Base-by-base conservation (phyloP, 2,329 filamentous ascomycete species). In the Cordyceps tenuipes region DNA sequence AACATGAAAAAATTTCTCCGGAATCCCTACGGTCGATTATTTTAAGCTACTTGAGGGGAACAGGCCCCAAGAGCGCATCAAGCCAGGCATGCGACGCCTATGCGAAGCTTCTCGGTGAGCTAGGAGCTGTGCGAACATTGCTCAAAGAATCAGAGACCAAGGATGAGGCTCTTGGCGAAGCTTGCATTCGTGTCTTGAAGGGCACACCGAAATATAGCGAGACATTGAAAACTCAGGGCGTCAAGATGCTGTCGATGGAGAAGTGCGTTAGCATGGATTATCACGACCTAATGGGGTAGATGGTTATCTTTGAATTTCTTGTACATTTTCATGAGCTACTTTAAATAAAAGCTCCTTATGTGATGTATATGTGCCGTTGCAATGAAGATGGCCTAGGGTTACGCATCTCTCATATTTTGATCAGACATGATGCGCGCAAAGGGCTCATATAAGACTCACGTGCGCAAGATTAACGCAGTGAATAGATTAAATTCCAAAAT, bases 91-190 rank as follows among this genome's bases (percentile, higher is more conserved):
- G 69, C 57, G 59, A 58, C 23, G 58, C 63, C 1, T 74, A 71
- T 61, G 64, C 73, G 36, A 47, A 48, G 31, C 62, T 71, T 5
- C 62, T 74, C 19, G 69, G 69, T 6, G 65, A 67, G 15, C 64
- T 74, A 9, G 71, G 72, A 8, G 70, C 70, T 6, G 61, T 66
- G 9, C 63, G 69, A 43, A 71, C 67, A 29, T 62, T 74, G 15
- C 67, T 67, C 66, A 68, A 68, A 51, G 71, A 73, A 63, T 68
- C 68, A n/a, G 57, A 60, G 13, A 26, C 10, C 17, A 12, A 21
- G 4, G 9, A 31, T n/a, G 3, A 3, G 43, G n/a, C 26, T 15
- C 31, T 60, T n/a, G 19, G 21, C 17, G 23, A 48, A 21, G 43
- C 50, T 31, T 60, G 49, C 29, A 47, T 31, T 8, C 7, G 7